phyloP scores from a whole-genome alignment of 2,329 filamentous ascomycete species.

The Drechslera avenae region DNA sequence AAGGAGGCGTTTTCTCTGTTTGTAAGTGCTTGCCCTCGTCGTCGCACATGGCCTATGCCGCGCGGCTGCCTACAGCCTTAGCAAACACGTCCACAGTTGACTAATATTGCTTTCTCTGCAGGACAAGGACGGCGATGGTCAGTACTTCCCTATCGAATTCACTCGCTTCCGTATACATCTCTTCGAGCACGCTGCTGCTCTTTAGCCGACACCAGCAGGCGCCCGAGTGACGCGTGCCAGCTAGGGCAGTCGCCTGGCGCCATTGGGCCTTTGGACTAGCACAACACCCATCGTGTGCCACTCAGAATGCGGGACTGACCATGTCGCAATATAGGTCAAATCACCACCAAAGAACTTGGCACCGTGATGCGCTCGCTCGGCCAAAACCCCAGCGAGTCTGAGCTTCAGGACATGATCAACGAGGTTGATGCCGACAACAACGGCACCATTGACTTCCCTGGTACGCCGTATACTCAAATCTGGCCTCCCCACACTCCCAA shows the following conservation, averaged over 20 bases:
- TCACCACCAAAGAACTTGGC: constrained; percentile 67
- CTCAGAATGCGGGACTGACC: constrained; percentile 29
- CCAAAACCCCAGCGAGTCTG: constrained; percentile 65
- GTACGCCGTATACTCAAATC: constrained; percentile 40
- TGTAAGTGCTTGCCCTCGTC: constrained; percentile 66
- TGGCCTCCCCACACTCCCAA: neutral
- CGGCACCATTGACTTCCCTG: constrained; percentile 68
- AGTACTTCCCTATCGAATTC: constrained; percentile 27
- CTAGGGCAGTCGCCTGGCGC: neutral
- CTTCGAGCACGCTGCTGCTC: neutral
- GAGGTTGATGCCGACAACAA: constrained; percentile 68
- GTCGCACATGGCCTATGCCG: neutral
- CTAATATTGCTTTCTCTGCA: constrained; percentile 43
- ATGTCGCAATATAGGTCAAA: constrained; percentile 57
- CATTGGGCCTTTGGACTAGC: constrained; percentile 10
- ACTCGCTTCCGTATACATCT: neutral
- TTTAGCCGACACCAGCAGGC: neutral
- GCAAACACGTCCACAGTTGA: constrained; percentile 6
- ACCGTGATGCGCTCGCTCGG: constrained; percentile 68
- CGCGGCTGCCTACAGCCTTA: constrained; percentile 32
- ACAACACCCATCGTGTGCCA: constrained; percentile 2
- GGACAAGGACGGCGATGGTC: constrained; percentile 65
- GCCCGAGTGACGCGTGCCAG: neutral
- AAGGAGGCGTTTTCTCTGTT: constrained; percentile 99
- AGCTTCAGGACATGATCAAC: constrained; percentile 70